phyloP scores from a whole-genome alignment of 768 basidiomycete species.

The Kwoniella sp. region DNA sequence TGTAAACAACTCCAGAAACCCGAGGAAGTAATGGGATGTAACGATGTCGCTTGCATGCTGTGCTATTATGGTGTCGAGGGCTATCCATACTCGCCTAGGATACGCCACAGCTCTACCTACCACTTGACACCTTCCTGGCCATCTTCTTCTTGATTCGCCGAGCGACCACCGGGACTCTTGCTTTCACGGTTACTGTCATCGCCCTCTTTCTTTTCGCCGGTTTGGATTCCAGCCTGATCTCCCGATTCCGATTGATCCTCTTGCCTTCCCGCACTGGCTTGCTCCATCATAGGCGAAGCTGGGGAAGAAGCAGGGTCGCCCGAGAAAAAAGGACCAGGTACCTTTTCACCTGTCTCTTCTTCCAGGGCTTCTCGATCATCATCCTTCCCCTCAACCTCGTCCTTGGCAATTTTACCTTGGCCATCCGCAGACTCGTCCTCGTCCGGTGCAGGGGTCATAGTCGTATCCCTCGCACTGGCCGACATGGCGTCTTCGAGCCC shows the following conservation, averaged over 20 bases:
- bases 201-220: too few species aligned
- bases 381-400: not conserved
- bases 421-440: not conserved
- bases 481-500: not conserved
- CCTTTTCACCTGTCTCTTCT: not conserved
- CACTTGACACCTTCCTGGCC: constrained; percentile 14
- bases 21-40: too few species aligned
- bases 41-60: too few species aligned
- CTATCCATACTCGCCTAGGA: too few species aligned
- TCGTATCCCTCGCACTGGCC: not conserved
- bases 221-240: constrained; percentile 2
- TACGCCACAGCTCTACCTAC: not conserved
- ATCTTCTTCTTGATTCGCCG: constrained; percentile 3
- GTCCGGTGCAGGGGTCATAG: not conserved
- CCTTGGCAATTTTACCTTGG: not conserved
- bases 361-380: not conserved
- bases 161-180: not conserved
- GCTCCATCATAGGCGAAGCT: not conserved
- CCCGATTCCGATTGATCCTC: not conserved
- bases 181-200: not conserved
- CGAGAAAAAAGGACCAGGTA: not conserved
- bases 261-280: not conserved
- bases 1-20: too few species aligned
- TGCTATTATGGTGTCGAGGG: too few species aligned
- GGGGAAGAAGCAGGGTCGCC: constrained; percentile 6